These are phyloP conservation scores for Silene coronaria DNA, from an alignment of 179 eudicot genomes.

Conservation along the genomic window DNA sequence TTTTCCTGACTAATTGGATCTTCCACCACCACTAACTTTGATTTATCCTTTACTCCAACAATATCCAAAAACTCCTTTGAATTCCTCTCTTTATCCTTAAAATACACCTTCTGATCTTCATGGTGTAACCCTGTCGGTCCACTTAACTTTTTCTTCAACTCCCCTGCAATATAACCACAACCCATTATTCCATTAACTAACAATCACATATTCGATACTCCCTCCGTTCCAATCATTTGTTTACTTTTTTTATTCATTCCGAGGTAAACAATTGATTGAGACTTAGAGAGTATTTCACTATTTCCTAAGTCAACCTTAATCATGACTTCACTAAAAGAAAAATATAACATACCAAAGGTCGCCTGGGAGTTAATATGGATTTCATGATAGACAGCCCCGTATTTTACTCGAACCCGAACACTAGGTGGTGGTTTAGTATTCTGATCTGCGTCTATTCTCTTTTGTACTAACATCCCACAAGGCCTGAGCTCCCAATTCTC, in stretches of 20 bases:
- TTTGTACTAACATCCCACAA: slow-evolving; percentile 71
- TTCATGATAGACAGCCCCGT: slow-evolving; percentile 51
- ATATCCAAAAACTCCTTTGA: slow-evolving; percentile 64
- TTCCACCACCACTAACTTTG: slow-evolving; percentile 69
- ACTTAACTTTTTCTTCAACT: slow-evolving; percentile 68
- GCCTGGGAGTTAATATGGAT: slow-evolving; percentile 57
- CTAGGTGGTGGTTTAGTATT: slow-evolving; percentile 35
- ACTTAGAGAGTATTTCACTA: no score
- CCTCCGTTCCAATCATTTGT: no score
- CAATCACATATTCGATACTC: neutral
- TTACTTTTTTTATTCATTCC: no score
- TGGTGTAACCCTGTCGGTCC: slow-evolving; percentile 85
- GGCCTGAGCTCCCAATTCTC: slow-evolving; percentile 69
- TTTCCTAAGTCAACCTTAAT: neutral
- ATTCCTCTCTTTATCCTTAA: slow-evolving; percentile 68
- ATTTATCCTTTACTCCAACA: slow-evolving; percentile 76
- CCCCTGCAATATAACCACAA: slow-evolving; percentile 42
- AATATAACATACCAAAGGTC: slow-evolving; percentile 48
- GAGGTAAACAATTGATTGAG: no score
- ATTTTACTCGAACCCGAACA: slow-evolving; percentile 61
- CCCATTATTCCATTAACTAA: no score
- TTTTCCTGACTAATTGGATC: slow-evolving; percentile 86
- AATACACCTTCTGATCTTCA: slow-evolving; percentile 68
- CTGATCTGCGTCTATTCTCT: slow-evolving; percentile 47
- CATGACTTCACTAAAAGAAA: slow-evolving; percentile 3